Evolutionary conservation across 163 green algal genomes (phyloP), one percentile per base, ranked within the genome.

Genomic region (Chloroidium sp.): DNA sequence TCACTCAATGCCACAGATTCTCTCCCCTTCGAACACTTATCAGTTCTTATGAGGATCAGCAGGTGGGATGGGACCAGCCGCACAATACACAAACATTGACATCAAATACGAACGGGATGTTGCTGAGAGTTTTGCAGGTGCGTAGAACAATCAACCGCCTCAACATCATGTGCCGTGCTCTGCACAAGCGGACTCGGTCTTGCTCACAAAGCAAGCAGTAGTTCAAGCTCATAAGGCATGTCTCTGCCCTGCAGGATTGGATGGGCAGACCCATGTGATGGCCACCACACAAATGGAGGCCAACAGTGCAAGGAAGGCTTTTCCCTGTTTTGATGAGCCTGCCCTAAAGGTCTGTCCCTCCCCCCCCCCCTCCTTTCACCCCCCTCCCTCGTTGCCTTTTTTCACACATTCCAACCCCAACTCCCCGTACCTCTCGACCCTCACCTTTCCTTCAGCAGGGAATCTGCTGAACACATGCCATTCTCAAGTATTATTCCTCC

Each of bases 261-360:
- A 82, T 61, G 85, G 86, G 59, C 12, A 72, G 78, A 67, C 83
- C 36, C 62, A 87, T 74, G 87, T 81, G 4, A 78, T 98, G 67
- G 92, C 89, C 0, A 88, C 86, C 1, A 97, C 95, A 0, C 93
- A 98, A 82, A 96, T 98, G 83, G 93, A 98, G 88, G 84, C 92
- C 1, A 89, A 89, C 0, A 79, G 88, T 2, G 95, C 95, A 4
- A 89, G 94, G 77, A 88, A 90, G 80, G 93, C 94, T 6, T 95
- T 98, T 78, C 95, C 95, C 0, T 97, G 95, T 88, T 97, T 97
- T 80, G 95, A 98, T 84, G 95, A 98, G 87, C 95, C 95, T 1
- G 81, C 83, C 0, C 78, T 94, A 58, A 97, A 97, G 92, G 92
- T 88, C 13, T 74, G 74, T 57, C n/a, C n/a, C 36, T 36, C 36